These are phyloP conservation scores for Yamadazyma triangularis DNA, from an alignment of 1,139 yeast species.

Conservation along the genomic window DNA sequence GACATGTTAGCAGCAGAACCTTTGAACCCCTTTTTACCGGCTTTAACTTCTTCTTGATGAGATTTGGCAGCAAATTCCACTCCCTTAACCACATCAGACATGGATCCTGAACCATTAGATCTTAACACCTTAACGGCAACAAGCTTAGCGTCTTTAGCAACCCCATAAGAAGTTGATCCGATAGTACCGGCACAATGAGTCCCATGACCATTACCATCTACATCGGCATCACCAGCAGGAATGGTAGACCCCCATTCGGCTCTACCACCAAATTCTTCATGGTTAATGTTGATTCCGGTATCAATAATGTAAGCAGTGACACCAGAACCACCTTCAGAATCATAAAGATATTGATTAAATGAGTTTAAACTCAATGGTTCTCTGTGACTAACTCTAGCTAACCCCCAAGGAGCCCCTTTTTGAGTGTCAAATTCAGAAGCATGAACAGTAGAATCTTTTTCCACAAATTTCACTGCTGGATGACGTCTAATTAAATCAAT, in stretches of 20 bases:
- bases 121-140: slow-evolving; percentile 43
- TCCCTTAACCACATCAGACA: slow-evolving; percentile 42
- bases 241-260: slow-evolving; percentile 41
- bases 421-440: slow-evolving; percentile 33
- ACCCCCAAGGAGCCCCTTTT: slow-evolving; percentile 37
- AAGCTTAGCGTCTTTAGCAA: slow-evolving; percentile 38
- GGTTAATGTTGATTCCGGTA: slow-evolving; percentile 38
- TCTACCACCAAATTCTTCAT: slow-evolving; percentile 39
- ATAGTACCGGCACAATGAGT: slow-evolving; percentile 46
- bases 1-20: slow-evolving; percentile 45
- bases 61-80: slow-evolving; percentile 37
- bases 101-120: slow-evolving; percentile 36
- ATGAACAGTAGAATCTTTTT: slow-evolving; percentile 29
- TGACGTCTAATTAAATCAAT: slow-evolving; percentile 22
- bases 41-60: slow-evolving; percentile 27
- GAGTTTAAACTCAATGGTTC: slow-evolving; percentile 56
- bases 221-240: slow-evolving; percentile 30
- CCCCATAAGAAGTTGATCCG: slow-evolving; percentile 39
- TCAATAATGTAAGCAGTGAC: slow-evolving; percentile 43
- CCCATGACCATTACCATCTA: slow-evolving; percentile 54
- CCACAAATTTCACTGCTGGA: slow-evolving; percentile 32
- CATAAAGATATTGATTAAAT: slow-evolving; percentile 27
- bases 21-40: slow-evolving; percentile 33
- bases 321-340: slow-evolving; percentile 39
- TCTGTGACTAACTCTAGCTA: slow-evolving; percentile 33